These are phyloP conservation scores for Grigorovia yakushimaensis DNA, from an alignment of 805 yeast species.

Conservation along the genomic window DNA sequence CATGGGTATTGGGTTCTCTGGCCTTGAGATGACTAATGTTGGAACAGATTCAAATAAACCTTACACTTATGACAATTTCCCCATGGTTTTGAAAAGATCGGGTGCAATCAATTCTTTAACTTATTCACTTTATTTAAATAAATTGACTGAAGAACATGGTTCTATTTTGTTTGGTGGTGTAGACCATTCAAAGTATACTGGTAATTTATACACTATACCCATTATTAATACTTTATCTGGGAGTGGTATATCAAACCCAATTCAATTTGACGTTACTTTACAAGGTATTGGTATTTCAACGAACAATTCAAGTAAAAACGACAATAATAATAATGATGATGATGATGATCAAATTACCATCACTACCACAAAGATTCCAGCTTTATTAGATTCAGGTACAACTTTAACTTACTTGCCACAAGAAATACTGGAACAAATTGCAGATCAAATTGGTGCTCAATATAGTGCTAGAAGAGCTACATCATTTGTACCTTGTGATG, in stretches of 20 bases:
- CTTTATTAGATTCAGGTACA: constrained; percentile 39
- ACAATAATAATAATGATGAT: constrained; percentile 15
- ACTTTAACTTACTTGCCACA: constrained; percentile 38
- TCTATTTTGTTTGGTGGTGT: constrained; percentile 35
- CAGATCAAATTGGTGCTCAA: constrained; percentile 33
- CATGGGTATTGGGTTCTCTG: constrained; percentile 44
- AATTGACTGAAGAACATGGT: constrained; percentile 35
- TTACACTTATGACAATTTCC: constrained; percentile 12
- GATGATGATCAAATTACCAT: constrained; percentile 12
- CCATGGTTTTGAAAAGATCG: constrained; percentile 10
- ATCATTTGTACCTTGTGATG: constrained; percentile 36
- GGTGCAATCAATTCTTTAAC: constrained; percentile 36
- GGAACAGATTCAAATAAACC: constrained; percentile 10
- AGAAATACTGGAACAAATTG: constrained; percentile 29
- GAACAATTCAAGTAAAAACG: constrained; percentile 8
- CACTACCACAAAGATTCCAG: constrained; percentile 25
- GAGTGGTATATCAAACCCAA: constrained; percentile 11
- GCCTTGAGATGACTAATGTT: constrained; percentile 51
- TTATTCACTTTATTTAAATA: constrained; percentile 40
- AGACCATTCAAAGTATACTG: constrained; percentile 32
- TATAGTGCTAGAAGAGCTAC: constrained; percentile 36
- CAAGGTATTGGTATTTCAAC: constrained; percentile 25
- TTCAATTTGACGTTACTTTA: constrained; percentile 28
- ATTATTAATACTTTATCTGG: constrained; percentile 14
- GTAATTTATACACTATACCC: constrained; percentile 28